Percentiles rank a stretch among this genome's conserved stretches.
Evolutionary conservation across 805 yeast species (phyloP).

Genomic region (Lipomyces oligophaga): DNA sequence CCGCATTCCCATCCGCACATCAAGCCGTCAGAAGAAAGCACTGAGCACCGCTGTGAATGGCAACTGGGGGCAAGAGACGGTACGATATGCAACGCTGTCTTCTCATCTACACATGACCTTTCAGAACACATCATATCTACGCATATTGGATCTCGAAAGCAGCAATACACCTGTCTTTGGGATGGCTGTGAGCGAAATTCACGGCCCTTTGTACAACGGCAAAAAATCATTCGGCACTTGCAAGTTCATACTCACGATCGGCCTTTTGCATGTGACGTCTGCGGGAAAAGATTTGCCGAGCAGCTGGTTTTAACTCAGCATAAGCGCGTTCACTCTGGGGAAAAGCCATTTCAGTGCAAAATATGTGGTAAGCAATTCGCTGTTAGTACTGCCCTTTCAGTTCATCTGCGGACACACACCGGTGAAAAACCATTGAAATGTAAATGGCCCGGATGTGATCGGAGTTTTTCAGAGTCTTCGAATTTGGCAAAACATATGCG

Average conservation of each 20-base stretch:
- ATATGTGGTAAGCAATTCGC: conserved; percentile 76
- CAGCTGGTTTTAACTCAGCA: conserved; percentile 78
- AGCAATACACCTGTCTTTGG: conserved; percentile 74
- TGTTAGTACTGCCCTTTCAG: conserved; percentile 74
- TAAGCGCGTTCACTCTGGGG: conserved; percentile 80
- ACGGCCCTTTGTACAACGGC: conserved; percentile 71
- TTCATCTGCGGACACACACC: conserved; percentile 81
- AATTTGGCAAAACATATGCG: conserved; percentile 85
- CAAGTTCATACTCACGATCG: conserved; percentile 83
- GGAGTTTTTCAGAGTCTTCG: conserved; percentile 82
- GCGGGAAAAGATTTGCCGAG: conserved; percentile 71
- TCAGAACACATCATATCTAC: conserved; percentile 63
- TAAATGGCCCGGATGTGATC: conserved; percentile 74
- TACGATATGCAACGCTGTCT: conserved; percentile 49
- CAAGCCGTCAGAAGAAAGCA: conserved; percentile 1
- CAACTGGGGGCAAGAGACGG: conserved; percentile 26
- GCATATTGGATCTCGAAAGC: conserved; percentile 74
- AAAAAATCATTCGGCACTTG: conserved; percentile 78
- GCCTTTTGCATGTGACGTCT: conserved; percentile 69
- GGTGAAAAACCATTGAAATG: conserved; percentile 86
- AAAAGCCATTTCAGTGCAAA: conserved; percentile 74
- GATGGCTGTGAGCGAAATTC: conserved; percentile 62
- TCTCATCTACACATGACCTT: conserved; percentile 54
- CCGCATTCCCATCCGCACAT: conserved; percentile 1
- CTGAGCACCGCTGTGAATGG: conserved; percentile 23